Conservation (phyloP, 2,329 filamentous ascomycete genomes). For the Diatrype stigma region DNA sequence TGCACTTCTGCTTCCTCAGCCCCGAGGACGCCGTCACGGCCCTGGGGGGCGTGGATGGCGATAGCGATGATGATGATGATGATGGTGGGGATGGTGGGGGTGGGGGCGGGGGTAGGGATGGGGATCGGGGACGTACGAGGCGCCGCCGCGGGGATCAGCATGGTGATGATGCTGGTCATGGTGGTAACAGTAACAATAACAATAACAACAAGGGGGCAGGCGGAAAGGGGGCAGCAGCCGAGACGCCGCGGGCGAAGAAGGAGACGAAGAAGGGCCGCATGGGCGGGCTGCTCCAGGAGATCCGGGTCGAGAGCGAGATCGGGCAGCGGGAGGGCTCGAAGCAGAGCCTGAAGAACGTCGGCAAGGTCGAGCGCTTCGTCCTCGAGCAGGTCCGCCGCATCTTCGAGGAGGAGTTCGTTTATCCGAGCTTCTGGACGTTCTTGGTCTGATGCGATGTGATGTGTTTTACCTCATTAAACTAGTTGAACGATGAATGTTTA, state of each 20-base stretch:
- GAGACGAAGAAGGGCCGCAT: conserved; percentile 37
- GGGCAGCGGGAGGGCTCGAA: conserved; percentile 86
- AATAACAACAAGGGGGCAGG: conserved; percentile 14
- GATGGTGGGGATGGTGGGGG: conserved; percentile 27
- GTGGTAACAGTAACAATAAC: conserved; percentile 1
- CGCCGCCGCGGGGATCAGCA: too few species aligned
- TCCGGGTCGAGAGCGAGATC: conserved; percentile 96
- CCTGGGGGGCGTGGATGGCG: conserved; percentile 47
- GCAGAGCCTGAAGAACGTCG: conserved; percentile 95
- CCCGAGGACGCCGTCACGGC: conserved; percentile 83
- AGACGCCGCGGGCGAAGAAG: neutral
- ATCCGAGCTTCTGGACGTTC: conserved; percentile 98
- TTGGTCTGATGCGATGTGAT: conserved; percentile 57
- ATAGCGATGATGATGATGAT: conserved; percentile 17
- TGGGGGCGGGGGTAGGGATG: conserved; percentile 31
- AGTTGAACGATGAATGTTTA: too few species aligned
- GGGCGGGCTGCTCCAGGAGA: conserved; percentile 82
- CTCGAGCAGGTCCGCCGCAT: conserved; percentile 94
- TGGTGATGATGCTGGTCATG: conserved; percentile 19
- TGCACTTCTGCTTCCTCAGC: conserved; percentile 92
- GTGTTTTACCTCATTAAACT: too few species aligned
- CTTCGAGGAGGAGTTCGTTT: conserved; percentile 98
- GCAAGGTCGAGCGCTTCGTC: conserved; percentile 97
- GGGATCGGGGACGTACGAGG: conserved; percentile 18
- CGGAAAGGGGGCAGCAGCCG: conserved; percentile 21